These are phyloP conservation scores for Pseudocercospora ulei DNA, from an alignment of 2,329 filamentous ascomycete genomes.

Conservation along the genomic window DNA sequence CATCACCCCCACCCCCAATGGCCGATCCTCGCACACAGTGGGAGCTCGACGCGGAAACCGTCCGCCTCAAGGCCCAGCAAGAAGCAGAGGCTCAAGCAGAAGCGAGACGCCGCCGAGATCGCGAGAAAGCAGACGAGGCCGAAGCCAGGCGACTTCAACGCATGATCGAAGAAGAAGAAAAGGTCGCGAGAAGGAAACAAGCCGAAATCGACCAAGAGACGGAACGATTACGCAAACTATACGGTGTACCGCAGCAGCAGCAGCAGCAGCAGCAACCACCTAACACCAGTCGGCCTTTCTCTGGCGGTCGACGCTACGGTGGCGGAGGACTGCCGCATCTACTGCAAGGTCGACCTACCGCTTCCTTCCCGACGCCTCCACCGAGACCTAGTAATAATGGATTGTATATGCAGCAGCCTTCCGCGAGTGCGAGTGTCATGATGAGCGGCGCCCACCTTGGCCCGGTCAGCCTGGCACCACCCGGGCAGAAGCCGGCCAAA, in stretches of 20 bases:
- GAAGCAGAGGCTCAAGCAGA: conserved; percentile 43
- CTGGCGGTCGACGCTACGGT: background rate
- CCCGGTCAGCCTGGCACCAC: conserved; percentile 14
- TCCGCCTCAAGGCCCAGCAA: conserved; percentile 38
- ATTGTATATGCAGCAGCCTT: conserved; percentile 30
- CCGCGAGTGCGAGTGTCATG: conserved; percentile 27
- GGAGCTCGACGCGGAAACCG: conserved; percentile 46
- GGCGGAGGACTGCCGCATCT: conserved; percentile 17
- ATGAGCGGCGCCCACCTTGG: conserved; percentile 32
- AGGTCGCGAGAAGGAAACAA: conserved; percentile 44
- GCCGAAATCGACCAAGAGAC: conserved; percentile 62
- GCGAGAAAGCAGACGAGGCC: conserved; percentile 51
- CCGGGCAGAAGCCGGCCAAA: conserved; percentile 20
- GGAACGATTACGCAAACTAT: conserved; percentile 57
- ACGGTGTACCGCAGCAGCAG: conserved; percentile 45
- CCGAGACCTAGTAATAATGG: conserved; percentile 23
- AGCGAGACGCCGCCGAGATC: conserved; percentile 45
- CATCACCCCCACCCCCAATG: conserved; percentile 31
- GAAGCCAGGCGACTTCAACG: conserved; percentile 49
- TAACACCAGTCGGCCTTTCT: conserved; percentile 6
- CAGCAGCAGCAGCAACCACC: conserved; percentile 14
- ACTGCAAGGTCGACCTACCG: conserved; percentile 21
- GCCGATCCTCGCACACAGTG: conserved; percentile 46
- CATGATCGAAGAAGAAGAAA: conserved; percentile 48
- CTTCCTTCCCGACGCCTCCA: conserved; percentile 17